Conservation (phyloP, 1,284 basidiomycete species). For the Tilletia setariae region DNA sequence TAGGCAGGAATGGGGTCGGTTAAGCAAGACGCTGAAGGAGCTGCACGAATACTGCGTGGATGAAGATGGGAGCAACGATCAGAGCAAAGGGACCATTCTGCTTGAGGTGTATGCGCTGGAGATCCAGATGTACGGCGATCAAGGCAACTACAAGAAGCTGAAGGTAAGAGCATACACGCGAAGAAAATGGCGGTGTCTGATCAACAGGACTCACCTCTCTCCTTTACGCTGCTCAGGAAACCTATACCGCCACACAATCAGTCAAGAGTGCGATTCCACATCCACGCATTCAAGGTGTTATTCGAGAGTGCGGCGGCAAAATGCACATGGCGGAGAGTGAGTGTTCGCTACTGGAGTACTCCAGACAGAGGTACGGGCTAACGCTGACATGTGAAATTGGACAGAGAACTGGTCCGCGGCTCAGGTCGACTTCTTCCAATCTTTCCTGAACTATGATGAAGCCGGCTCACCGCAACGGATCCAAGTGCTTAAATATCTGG, state of each 20-base stretch:
- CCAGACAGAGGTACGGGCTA: no score
- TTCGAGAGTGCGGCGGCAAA: constrained; percentile 98
- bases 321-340: constrained; percentile 99
- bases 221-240: constrained; percentile 62
- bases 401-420: constrained; percentile 91
- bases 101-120: constrained; percentile 98
- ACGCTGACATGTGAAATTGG: neutral
- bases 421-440: constrained; percentile 96
- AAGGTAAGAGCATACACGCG: constrained; percentile 57
- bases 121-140: constrained; percentile 99
- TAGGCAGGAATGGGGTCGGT: constrained; percentile 79
- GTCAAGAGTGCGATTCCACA: constrained; percentile 97
- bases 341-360: constrained; percentile 46
- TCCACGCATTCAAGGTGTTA: constrained; percentile 96
- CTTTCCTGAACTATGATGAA: constrained; percentile 97
- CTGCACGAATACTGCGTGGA: constrained; percentile 58
- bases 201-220: neutral
- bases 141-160: constrained; percentile 88
- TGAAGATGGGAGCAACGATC: constrained; percentile 70
- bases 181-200: neutral
- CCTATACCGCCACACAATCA: constrained; percentile 88
- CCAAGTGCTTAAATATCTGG: constrained; percentile 96
- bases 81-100: constrained; percentile 83
- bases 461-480: constrained; percentile 93
- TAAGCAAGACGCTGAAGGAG: constrained; percentile 61